phyloP scores from a whole-genome alignment of 371 early-diverging fungal genomes.

The Mucor plumbeus region DNA sequence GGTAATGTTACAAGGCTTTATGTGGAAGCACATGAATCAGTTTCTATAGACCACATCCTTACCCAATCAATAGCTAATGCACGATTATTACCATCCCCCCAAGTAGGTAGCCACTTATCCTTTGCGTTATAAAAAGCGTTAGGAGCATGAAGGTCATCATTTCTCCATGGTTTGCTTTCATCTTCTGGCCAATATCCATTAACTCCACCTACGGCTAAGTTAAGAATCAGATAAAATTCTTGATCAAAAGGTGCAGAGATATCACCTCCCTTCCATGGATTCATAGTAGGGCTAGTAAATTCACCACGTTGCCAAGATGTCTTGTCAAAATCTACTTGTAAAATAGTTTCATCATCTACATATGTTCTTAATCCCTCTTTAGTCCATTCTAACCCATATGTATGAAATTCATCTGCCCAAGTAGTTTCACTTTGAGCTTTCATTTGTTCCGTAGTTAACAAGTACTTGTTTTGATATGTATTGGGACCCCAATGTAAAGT shows the following conservation, averaged over 20 bases:
- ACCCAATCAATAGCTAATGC: constrained; percentile 68
- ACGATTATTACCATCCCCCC: constrained; percentile 56
- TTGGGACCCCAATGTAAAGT: constrained; percentile 71
- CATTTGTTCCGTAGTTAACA: constrained; percentile 49
- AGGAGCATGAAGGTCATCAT: constrained; percentile 49
- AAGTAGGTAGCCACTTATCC: constrained; percentile 59
- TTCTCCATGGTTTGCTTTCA: constrained; percentile 61
- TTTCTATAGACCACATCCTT: constrained; percentile 50
- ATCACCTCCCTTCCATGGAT: constrained; percentile 61
- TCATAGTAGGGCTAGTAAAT: constrained; percentile 51
- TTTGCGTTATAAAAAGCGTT: constrained; percentile 56
- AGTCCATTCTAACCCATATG: constrained; percentile 66
- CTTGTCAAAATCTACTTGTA: constrained; percentile 61
- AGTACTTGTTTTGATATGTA: constrained; percentile 45
- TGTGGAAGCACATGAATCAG: not conserved
- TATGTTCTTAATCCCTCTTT: constrained; percentile 63
- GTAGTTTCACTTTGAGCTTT: constrained; percentile 29
- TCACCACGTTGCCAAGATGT: constrained; percentile 52
- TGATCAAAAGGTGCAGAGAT: constrained; percentile 70
- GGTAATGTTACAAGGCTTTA: not conserved
- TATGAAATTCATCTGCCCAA: constrained; percentile 55
- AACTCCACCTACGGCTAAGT: constrained; percentile 74
- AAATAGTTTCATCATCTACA: constrained; percentile 61
- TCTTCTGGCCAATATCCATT: constrained; percentile 69
- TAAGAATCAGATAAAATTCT: constrained; percentile 68